Evolutionary conservation across 345 rosid genomes (phyloP), one percentile per base, ranked within the genome.

Genomic region (Citrus reticulata): DNA sequence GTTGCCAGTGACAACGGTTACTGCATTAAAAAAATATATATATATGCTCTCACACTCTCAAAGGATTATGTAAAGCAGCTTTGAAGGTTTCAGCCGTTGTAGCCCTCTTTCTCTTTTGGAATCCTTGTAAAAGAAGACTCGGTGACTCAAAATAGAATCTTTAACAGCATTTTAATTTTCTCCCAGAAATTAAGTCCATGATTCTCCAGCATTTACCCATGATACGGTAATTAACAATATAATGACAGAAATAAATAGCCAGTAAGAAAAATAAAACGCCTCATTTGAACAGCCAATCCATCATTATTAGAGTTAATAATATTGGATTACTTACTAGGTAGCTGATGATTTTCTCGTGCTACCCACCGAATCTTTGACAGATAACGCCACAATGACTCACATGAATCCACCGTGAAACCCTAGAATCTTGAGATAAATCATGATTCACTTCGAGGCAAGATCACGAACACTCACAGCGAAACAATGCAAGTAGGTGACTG

Each of bases 391-490:
- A 76, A 72, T 46, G 78, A 62, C 51, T 63, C 68, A 46, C 74
- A 13, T 7, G 37, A 29, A 65, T 49, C 74, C 78, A 40, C 10
- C 37, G 46, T 32, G 64, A 74, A 77, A 77, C 70, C 76, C 84
- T 40, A 82, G 81, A 74, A 83, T 84, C 87, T 84, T 83, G 81
- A 84, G 86, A 75, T 76, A 87, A 67, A 87, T 82, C 81, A 81
- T 80, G 80, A 74, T 51, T 27, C 25, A 59, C 55, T 64, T 30
- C 27, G 37, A 39, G 70, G 66, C 9, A 9, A 29, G 76, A 66
- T 66, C 70, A 29, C 35, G 7, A n/a, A 29, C 70, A 54, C 34
- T 37, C 25, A 13, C 60, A n/a, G 40, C 20, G 24, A 79, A 35
- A 76, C 5, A 30, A 51, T 30, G 61, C 42, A 54, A 54, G 60